Evolutionary conservation across 495 filamentous ascomycete genomes (phyloP).

Genomic region (Penicillium dipodomyicola): DNA sequence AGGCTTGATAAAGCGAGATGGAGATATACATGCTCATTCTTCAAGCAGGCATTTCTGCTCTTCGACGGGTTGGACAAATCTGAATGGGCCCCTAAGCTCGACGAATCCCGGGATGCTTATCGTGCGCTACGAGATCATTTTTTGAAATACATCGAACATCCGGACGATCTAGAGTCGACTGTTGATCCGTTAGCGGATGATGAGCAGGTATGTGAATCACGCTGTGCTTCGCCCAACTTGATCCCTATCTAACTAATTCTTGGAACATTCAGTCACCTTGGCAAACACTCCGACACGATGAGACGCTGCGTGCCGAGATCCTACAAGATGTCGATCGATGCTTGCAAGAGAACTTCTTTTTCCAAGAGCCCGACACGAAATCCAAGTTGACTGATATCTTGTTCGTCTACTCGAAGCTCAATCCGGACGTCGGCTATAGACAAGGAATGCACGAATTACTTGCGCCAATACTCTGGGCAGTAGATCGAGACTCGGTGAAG

Average conservation of each 20-base stretch:
- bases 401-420: conserved; percentile 93
- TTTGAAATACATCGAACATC: conserved; percentile 75
- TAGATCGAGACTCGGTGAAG: conserved; percentile 78
- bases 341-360: conserved; percentile 89
- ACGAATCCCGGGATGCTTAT: conserved; percentile 72
- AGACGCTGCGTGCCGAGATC: conserved; percentile 81
- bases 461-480: conserved; percentile 85
- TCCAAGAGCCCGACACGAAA: conserved; percentile 76
- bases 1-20: neutral
- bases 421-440: conserved; percentile 82
- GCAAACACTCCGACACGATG: conserved; percentile 78
- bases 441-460: conserved; percentile 98
- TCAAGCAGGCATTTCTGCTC: conserved; percentile 69
- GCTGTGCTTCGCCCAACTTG: neutral
- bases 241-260: conserved; percentile 37
- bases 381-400: conserved; percentile 80
- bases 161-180: conserved; percentile 69
- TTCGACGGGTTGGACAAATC: conserved; percentile 65
- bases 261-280: conserved; percentile 71
- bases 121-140: conserved; percentile 67
- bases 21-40: conserved; percentile 16
- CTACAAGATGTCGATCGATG: conserved; percentile 92
- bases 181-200: conserved; percentile 87
- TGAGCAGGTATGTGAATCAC: conserved; percentile 59
- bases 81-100: conserved; percentile 66